These are phyloP conservation scores for Naganishia vaughanmartiniae DNA, from an alignment of 768 basidiomycete genomes.

Conservation along the genomic window DNA sequence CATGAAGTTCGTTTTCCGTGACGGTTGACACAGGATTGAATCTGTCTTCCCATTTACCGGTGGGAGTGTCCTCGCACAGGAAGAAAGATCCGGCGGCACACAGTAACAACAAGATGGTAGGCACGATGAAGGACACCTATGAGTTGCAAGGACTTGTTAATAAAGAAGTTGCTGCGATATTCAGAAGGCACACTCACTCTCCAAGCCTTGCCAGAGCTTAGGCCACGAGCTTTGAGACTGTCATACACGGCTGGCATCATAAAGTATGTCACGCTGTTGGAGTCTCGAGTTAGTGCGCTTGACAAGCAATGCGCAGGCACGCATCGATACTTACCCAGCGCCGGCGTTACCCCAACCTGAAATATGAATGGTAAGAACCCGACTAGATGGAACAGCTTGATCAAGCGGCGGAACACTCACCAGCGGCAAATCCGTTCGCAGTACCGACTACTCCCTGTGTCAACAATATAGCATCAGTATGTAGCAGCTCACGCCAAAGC, in stretches of 20 bases:
- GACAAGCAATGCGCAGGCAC: neutral
- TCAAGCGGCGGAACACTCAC: slow-evolving; percentile 42
- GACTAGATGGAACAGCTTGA: slow-evolving; percentile 63
- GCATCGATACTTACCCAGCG: neutral
- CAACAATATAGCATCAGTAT: slow-evolving; percentile 48
- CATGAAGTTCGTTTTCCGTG: neutral
- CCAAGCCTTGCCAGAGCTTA: slow-evolving; percentile 22
- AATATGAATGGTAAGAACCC: slow-evolving; percentile 59
- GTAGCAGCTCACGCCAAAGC: slow-evolving; percentile 57
- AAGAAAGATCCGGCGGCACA: slow-evolving; percentile 26
- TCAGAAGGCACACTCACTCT: neutral
- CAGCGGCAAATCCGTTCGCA: slow-evolving; percentile 43
- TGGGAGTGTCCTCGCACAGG: slow-evolving; percentile 25
- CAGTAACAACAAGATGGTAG: slow-evolving; percentile 14
- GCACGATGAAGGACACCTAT: slow-evolving; percentile 26
- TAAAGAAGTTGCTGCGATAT: neutral
- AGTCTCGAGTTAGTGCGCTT: neutral
- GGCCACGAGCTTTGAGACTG: slow-evolving; percentile 4
- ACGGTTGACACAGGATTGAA: slow-evolving; percentile 5
- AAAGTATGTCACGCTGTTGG: slow-evolving; percentile 13
- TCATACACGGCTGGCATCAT: slow-evolving; percentile 29
- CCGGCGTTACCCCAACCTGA: slow-evolving; percentile 20
- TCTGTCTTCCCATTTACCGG: slow-evolving; percentile 25
- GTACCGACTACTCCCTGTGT: slow-evolving; percentile 31
- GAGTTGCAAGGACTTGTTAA: neutral